Evolutionary conservation across 1,284 basidiomycete species (phyloP), one percentile per base, ranked within the genome.

Genomic region (Cronartium quercuum): DNA sequence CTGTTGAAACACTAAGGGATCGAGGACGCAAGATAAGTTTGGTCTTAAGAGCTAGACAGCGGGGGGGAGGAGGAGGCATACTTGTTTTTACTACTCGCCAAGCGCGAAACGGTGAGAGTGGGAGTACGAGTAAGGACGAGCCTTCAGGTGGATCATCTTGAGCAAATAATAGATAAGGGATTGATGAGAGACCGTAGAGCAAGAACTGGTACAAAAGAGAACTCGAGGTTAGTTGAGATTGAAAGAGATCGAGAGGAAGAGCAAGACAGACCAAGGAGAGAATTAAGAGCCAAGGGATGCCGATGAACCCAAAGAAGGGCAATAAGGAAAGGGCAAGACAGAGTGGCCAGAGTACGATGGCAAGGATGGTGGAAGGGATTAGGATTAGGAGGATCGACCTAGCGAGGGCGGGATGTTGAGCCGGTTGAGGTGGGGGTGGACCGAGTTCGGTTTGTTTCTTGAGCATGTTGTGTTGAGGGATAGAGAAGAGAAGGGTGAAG

Each of bases 41-140:
- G 47, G 41, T 40, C n/a, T 3, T 57, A 40, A 57, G 18, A 34
- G 4, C 64, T 80, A 82, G n/a, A 78, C 65, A 55, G 82, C 79
- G 62, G 79, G 79, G 63, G 80, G 80, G 61, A 79, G 78, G 60
- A 80, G 77, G 29, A 81, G 78, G 10, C 77, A 66, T 9, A 3
- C 79, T 78, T 37, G 78, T 79, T 6, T 78, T 76, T 34, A 80
- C 79, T n/a, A 81, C 80, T 29, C 82, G 77, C 5, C 29, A 34
- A 81, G 78, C 77, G 81, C 78, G 65, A 81, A 80, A 0, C 79
- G 65, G 13, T 79, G 75, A 51, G 81, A 80, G 57, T 77, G 78
- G 78, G 78, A 81, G 51, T 81, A 81, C 40, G 81, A 78, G 18
- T 15, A 34, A 9, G 15, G 34, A 2, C 1, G 21, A 38, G 35